Conservation (phyloP, 371 early-diverging fungal genomes). For the Mucor plumbeus region DNA sequence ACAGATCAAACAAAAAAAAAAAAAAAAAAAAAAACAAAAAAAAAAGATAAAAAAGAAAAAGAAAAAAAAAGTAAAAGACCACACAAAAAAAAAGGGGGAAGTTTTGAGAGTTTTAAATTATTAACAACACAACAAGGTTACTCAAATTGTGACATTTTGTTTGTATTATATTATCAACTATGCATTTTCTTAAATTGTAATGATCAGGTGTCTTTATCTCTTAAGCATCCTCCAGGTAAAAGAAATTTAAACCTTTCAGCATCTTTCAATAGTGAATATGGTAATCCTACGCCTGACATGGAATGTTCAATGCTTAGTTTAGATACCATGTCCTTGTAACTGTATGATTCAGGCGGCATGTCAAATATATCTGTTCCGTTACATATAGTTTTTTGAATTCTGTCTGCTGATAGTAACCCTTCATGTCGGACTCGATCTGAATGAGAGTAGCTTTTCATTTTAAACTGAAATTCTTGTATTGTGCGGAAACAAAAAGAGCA, state of each 20-base stretch:
- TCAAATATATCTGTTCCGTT: conserved; percentile 45
- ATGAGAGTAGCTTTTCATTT: conserved; percentile 53
- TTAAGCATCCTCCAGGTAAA: conserved; percentile 57
- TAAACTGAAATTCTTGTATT: conserved; percentile 48
- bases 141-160: conserved; percentile 21
- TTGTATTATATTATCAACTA: conserved; percentile 12
- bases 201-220: conserved; percentile 26
- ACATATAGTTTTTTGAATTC: conserved; percentile 35
- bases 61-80: neutral
- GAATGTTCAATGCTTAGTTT: conserved; percentile 43
- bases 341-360: conserved; percentile 61
- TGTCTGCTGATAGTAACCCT: conserved; percentile 13
- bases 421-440: conserved; percentile 30
- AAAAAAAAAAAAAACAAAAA: conserved; percentile 1
- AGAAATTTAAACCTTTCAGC: conserved; percentile 44
- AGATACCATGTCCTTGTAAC: conserved; percentile 47
- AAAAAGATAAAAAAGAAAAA: neutral
- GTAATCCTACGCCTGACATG: conserved; percentile 43
- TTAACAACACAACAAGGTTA: conserved; percentile 2
- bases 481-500: conserved; percentile 50
- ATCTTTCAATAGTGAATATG: conserved; percentile 34
- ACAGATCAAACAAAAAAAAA: neutral
- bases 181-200: neutral
- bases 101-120: conserved; percentile 14
- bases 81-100: conserved; percentile 7